Conservation (phyloP, 768 basidiomycete species). For the Auricularia heimuer region DNA sequence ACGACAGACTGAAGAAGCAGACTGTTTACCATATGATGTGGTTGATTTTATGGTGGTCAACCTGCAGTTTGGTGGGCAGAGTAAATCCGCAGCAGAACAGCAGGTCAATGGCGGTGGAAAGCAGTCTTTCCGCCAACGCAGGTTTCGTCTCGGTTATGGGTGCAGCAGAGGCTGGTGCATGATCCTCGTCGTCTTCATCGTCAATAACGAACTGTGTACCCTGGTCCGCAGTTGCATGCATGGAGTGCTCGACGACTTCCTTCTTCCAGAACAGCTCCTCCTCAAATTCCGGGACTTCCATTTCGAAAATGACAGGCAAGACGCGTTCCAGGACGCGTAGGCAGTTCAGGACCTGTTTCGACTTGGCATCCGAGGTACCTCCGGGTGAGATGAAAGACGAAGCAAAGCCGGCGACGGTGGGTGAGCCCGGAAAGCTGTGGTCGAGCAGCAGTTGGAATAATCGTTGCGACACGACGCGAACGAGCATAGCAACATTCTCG, state of each 20-base stretch:
- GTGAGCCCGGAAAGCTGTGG: conserved; percentile 65
- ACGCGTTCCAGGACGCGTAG: conserved; percentile 83
- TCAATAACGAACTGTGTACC: conserved; percentile 76
- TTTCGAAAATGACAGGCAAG: conserved; percentile 81
- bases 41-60: conserved; percentile 73
- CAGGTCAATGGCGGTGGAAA: conserved; percentile 72
- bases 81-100: conserved; percentile 94
- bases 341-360: conserved; percentile 85
- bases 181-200: conserved; percentile 57
- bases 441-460: conserved; percentile 69
- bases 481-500: conserved; percentile 76
- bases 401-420: conserved; percentile 42
- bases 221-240: conserved; percentile 18
- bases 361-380: conserved; percentile 40
- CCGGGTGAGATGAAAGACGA: conserved; percentile 46
- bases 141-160: conserved; percentile 41
- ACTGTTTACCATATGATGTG: conserved; percentile 77
- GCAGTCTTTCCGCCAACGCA: conserved; percentile 73
- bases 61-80: conserved; percentile 64
- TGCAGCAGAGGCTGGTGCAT: conserved; percentile 21
- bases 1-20: conserved; percentile 4
- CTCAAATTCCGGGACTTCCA: conserved; percentile 71
- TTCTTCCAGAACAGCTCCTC: conserved; percentile 75
- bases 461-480: conserved; percentile 56
- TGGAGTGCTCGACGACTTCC: conserved; percentile 36